phyloP scores from a whole-genome alignment of 2,329 filamentous ascomycete genomes.

The Claviceps arundinis region DNA sequence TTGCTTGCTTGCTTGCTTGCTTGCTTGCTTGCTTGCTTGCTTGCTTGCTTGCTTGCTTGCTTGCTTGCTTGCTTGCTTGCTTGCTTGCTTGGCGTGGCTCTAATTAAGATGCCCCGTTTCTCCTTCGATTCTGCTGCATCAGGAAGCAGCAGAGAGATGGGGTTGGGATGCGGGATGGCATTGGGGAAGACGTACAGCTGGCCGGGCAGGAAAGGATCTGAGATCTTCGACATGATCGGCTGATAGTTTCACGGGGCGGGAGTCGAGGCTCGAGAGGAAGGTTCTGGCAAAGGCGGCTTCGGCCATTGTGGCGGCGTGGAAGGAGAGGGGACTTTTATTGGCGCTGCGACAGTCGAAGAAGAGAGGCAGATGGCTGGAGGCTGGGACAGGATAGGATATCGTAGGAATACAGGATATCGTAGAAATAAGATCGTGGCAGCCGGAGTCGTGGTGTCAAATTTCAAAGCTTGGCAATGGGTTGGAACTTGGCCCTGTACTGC shows the following conservation, averaged over 20 bases:
- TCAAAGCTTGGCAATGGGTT: no score
- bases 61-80: neutral
- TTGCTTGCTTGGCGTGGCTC: neutral
- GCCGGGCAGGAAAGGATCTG: slow-evolving; percentile 59
- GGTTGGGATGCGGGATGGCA: no score
- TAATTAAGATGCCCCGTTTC: neutral
- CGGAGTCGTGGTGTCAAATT: no score
- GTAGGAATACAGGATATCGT: no score
- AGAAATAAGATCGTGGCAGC: no score
- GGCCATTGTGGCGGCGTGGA: slow-evolving; percentile 41
- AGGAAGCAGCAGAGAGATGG: neutral
- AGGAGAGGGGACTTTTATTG: neutral
- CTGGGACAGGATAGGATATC: neutral
- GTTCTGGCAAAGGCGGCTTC: slow-evolving; percentile 74
- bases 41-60: no score
- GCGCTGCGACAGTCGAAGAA: neutral
- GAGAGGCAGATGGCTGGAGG: neutral
- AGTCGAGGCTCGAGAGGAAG: slow-evolving; percentile 70
- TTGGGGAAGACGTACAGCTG: slow-evolving; percentile 44
- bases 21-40: no score
- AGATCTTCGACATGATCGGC: slow-evolving; percentile 84
- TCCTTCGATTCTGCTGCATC: no score
- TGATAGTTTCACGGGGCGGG: slow-evolving; percentile 67
- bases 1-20: no score
- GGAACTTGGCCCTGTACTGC: no score